These are phyloP conservation scores for Wickerhamomyces hampshirensis DNA, from an alignment of 805 yeast genomes.

Conservation along the genomic window DNA sequence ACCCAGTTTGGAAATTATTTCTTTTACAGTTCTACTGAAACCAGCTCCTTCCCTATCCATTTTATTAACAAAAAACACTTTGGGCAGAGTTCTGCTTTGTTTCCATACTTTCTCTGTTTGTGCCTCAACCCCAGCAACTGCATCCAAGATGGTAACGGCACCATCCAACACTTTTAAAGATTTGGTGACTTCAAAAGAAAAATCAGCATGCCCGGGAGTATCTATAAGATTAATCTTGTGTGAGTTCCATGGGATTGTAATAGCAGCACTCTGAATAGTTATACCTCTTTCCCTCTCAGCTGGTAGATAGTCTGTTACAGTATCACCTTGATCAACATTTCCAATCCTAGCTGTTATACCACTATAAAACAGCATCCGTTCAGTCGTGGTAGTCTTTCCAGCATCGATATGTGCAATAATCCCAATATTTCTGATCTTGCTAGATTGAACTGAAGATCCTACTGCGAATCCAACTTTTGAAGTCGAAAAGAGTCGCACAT, in stretches of 20 bases:
- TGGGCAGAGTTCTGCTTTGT: conserved; percentile 77
- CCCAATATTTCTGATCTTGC: conserved; percentile 75
- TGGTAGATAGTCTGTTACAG: conserved; percentile 87
- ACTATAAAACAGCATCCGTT: conserved; percentile 85
- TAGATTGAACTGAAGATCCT: conserved; percentile 1
- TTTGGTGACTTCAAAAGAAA: conserved; percentile 88
- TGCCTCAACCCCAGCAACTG: conserved; percentile 97
- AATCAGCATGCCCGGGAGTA: conserved; percentile 98
- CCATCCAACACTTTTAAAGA: conserved; percentile 92
- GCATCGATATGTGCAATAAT: conserved; percentile 99
- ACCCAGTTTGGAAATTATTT: conserved; percentile 67
- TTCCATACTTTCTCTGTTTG: conserved; percentile 97
- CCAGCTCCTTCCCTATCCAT: conserved; percentile 98
- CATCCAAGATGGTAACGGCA: conserved; percentile 87
- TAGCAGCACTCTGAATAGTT: conserved; percentile 95
- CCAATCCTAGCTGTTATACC: conserved; percentile 82
- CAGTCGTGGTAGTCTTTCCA: conserved; percentile 97
- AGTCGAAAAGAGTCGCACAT: conserved; percentile 4
- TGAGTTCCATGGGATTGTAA: conserved; percentile 79
- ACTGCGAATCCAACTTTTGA: neutral
- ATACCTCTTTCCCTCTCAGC: conserved; percentile 92
- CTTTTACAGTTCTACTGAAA: conserved; percentile 82
- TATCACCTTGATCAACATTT: conserved; percentile 94
- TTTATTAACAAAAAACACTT: conserved; percentile 78
- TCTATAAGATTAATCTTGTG: conserved; percentile 83